Evolutionary conservation across 306 rosid species (phyloP), one percentile per base, ranked within the genome.

Genomic region (Rosa lucieae): DNA sequence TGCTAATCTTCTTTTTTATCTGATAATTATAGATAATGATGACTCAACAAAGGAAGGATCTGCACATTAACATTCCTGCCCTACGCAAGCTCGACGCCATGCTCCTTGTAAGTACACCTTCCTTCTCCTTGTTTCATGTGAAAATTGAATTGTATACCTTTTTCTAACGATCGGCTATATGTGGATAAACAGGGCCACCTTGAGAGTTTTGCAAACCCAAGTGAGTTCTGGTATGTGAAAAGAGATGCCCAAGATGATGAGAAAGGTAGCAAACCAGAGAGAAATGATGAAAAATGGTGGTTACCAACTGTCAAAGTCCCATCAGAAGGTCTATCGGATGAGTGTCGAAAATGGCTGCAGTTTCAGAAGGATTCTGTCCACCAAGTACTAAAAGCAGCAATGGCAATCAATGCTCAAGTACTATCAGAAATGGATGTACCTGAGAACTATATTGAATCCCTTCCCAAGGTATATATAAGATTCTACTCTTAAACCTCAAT

Each of bases 331-430:
- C 66, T 93, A 35, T 93, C 97, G 46, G 94, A 89, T 2, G 79
- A n/a, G 46, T 85, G 89, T 58, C 74, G 82, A 66, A 96, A 85
- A 88, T 91, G 94, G 92, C 56, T 96, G 81, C 85, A 76, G 21
- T 79, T 43, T 74, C 92, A 89, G 81, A 93, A 89, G 84, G 98
- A 96, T 5, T 84, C 88, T 48, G 90, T 88, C 61, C 89, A 85
- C 82, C 98, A 91, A 88, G 92, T 91, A 20, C 88, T 93, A 5
- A 96, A 93, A 85, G 99, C 97, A 81, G 92, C 99, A 87, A 91
- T 91, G 97, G 97, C 98, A 0, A 96, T 96, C n/a, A 96, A 96
- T 81, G 92, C 97, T 71, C 97, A 93, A 85, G 87, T 90, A 2
- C 81, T 96, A 10, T 82, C 94, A 29, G 97, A 94, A 79, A 94